A percentile compares a stretch with the other conserved stretches of the same genome.
These are phyloP conservation scores for Ustanciosporium gigantosporum DNA, from an alignment of 1,284 basidiomycete genomes.

Conservation along the genomic window DNA sequence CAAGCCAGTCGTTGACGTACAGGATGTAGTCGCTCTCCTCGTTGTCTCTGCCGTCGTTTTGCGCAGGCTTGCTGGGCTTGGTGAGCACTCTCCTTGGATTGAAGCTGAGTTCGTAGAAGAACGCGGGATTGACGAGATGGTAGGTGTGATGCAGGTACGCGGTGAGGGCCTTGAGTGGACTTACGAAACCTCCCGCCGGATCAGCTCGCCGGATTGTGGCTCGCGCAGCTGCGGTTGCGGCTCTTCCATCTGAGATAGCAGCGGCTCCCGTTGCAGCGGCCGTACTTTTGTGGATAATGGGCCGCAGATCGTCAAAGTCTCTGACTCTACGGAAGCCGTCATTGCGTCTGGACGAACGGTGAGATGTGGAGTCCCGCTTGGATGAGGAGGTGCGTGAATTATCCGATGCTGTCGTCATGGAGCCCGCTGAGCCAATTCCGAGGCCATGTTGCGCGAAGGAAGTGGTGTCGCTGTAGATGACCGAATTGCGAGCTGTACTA, in stretches of 20 bases:
- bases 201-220: conserved; percentile 49
- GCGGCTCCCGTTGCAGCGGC: conserved; percentile 35
- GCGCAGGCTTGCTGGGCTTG: conserved; percentile 58
- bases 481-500: conserved; percentile 23
- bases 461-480: conserved; percentile 21
- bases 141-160: conserved; percentile 60
- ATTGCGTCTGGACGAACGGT: conserved; percentile 16
- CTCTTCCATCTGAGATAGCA: conserved; percentile 35
- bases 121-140: conserved; percentile 59
- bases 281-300: conserved; percentile 41
- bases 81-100: conserved; percentile 58
- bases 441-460: conserved; percentile 28
- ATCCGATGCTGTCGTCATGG: conserved; percentile 36
- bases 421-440: conserved; percentile 21
- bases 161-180: conserved; percentile 59
- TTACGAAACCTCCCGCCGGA: conserved; percentile 56
- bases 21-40: conserved; percentile 61
- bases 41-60: conserved; percentile 60
- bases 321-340: conserved; percentile 54
- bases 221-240: conserved; percentile 32
- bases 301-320: conserved; percentile 49
- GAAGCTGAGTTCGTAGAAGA: conserved; percentile 60
- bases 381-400: conserved; percentile 24
- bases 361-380: conserved; percentile 2
- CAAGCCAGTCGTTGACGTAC: conserved; percentile 60